Evolutionary conservation across 108 stramenopile genomes (phyloP), one percentile per base, ranked within the genome.

Genomic region (Fragilaria radians): DNA sequence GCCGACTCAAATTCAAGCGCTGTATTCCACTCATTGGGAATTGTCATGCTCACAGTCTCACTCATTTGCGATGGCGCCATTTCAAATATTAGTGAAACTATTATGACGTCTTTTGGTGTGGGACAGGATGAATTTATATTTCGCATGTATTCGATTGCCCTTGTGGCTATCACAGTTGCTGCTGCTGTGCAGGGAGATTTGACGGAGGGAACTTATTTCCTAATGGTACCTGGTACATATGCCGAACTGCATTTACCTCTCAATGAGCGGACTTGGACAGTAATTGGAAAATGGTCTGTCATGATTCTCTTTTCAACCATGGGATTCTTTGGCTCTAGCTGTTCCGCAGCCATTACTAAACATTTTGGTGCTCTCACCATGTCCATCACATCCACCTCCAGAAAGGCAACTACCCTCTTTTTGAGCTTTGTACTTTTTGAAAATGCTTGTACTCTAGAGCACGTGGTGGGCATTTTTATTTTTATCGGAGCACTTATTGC

Each of bases 101-200:
- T 91, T n/a, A 95, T 91, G 90, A 86, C 77, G 32, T 50, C 77
- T 28, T 89, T 71, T 66, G 73, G 78, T 25, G 84, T 95, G 1
- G 88, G 90, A 50, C 93, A 95, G 72, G 93, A 95, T 68, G 93
- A 95, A 60, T 91, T 85, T 52, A 95, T 95, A 31, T 90, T 88
- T 54, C 71, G 78, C 4, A 68, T 93, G 66, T 93, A 93, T 62
- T 77, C 81, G 42, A 85, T 93, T 30, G 91, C 91, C 18, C 57
- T 85, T 23, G 73, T 89, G 46, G 88, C 86, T 48, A 86, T 91
- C 32, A 63, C 62, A 4, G 76, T 70, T 14, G 86, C 91, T 22
- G 91, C 91, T 0, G 62, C 58, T 0, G 52, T 60, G 34, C 81
- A 78, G 54, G 91, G 88, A 23, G 91, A 89, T 66, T 65, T 93